Evolutionary conservation across 805 yeast genomes (phyloP).

Genomic region (Pichia manshurica): DNA sequence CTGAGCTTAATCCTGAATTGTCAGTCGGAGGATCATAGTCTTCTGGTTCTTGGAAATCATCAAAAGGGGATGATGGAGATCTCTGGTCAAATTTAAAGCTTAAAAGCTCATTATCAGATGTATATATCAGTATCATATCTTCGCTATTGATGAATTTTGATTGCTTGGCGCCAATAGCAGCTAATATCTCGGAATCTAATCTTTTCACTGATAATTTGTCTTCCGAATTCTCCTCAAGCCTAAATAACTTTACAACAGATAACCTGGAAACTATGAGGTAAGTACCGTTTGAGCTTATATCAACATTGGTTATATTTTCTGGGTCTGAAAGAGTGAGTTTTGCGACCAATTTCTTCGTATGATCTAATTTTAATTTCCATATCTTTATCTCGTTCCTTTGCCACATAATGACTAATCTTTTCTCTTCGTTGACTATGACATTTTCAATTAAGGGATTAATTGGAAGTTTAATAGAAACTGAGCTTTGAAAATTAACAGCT

Average conservation of each 20-base stretch:
- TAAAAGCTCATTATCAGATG: slow-evolving; percentile 54
- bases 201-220: slow-evolving; percentile 43
- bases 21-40: slow-evolving; percentile 29
- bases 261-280: slow-evolving; percentile 68
- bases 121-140: slow-evolving; percentile 41
- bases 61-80: slow-evolving; percentile 33
- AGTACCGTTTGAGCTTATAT: slow-evolving; percentile 59
- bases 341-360: slow-evolving; percentile 52
- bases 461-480: slow-evolving; percentile 66
- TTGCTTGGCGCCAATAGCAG: slow-evolving; percentile 49
- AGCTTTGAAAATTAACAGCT: slow-evolving; percentile 60
- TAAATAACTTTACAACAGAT: slow-evolving; percentile 62
- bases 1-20: background rate
- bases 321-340: slow-evolving; percentile 66
- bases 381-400: slow-evolving; percentile 75
- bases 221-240: slow-evolving; percentile 42
- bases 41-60: slow-evolving; percentile 32
- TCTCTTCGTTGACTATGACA: slow-evolving; percentile 36
- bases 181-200: slow-evolving; percentile 39
- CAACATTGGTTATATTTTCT: slow-evolving; percentile 69
- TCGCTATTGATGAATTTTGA: slow-evolving; percentile 38
- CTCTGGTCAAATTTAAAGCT: slow-evolving; percentile 33
- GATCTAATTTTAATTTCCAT: slow-evolving; percentile 50
- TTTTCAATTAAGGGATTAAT: slow-evolving; percentile 29
- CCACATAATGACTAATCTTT: slow-evolving; percentile 66